Conservation (phyloP, 139 green algal genomes). For the Monoraphidium neglectum region DNA sequence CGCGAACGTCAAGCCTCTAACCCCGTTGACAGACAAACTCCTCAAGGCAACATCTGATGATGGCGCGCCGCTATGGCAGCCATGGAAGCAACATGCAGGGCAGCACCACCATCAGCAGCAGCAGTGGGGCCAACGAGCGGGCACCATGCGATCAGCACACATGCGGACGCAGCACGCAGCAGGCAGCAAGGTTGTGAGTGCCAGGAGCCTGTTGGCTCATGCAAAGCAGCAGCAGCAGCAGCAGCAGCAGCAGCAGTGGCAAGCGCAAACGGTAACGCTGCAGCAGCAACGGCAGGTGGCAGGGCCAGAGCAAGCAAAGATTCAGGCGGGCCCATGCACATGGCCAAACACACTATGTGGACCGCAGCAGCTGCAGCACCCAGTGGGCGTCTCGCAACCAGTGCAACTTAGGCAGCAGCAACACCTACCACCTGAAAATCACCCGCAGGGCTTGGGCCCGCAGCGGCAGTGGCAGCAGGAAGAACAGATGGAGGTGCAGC, state of each 20-base stretch:
- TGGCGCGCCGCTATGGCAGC: not conserved
- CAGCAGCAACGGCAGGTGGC: too few relatives aligned
- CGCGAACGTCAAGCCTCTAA: too few relatives aligned
- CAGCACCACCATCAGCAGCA: not conserved
- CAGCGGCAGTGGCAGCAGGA: constrained; percentile 2
- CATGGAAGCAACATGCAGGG: not conserved
- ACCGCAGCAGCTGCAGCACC: too few relatives aligned
- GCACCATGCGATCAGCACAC: not conserved
- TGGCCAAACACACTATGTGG: too few relatives aligned
- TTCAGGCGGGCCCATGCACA: too few relatives aligned
- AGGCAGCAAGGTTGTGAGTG: not conserved
- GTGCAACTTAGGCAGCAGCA: too few relatives aligned
- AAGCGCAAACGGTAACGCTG: too few relatives aligned
- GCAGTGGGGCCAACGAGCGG: not conserved
- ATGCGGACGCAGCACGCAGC: not conserved
- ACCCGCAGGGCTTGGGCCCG: too few relatives aligned
- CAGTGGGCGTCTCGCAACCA: too few relatives aligned
- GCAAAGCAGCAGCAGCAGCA: not conserved
- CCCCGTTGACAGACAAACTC: too few relatives aligned
- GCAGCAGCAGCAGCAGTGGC: not conserved
- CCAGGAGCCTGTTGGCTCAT: not conserved
- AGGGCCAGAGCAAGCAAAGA: too few relatives aligned
- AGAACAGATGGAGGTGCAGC: not conserved
- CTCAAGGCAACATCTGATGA: not conserved
- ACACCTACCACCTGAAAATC: too few relatives aligned